Evolutionary conservation across 225 moss, liverwort and hornwort genomes (phyloP).

Genomic region (Pleurozium schreberi): DNA sequence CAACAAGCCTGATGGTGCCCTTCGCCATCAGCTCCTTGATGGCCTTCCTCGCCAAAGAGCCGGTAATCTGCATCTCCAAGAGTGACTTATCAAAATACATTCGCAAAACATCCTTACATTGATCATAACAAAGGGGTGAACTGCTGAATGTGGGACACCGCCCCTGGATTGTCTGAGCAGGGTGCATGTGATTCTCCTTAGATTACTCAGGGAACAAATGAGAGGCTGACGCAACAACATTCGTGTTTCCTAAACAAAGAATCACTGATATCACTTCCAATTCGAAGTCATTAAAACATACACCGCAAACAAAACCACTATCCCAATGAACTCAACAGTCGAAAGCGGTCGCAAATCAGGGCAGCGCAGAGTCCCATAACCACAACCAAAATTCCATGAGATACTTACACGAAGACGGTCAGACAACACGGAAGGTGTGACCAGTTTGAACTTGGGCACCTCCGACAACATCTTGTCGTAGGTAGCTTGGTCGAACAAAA

Average conservation of each 20-base stretch:
- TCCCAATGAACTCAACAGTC: not conserved
- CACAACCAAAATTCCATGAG: not conserved
- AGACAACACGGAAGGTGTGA: slow-evolving; percentile 57
- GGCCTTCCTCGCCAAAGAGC: slow-evolving; percentile 68
- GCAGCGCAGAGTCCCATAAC: not conserved
- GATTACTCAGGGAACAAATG: not conserved
- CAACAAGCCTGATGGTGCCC: slow-evolving; percentile 75
- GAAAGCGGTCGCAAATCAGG: not conserved
- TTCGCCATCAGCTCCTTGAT: slow-evolving; percentile 85
- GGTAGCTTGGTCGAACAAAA: slow-evolving; percentile 57
- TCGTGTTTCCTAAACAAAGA: not conserved
- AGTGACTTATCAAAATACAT: not conserved
- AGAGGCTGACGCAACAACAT: not conserved
- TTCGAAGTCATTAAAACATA: not conserved
- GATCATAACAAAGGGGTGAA: not conserved
- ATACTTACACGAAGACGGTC: slow-evolving; percentile 53
- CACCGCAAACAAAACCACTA: not conserved
- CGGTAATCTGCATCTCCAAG: slow-evolving; percentile 54
- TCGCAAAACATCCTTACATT: not conserved
- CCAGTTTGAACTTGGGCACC: slow-evolving; percentile 64
- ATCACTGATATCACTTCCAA: not conserved
- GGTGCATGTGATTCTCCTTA: no score
- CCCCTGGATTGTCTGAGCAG: not conserved
- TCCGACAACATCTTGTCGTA: slow-evolving; percentile 56
- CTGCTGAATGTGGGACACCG: not conserved